A percentile compares a stretch with the other conserved stretches of the same genome.
Conservation (phyloP, 139 green algal species). For the Astrephomene gubernaculifera region DNA sequence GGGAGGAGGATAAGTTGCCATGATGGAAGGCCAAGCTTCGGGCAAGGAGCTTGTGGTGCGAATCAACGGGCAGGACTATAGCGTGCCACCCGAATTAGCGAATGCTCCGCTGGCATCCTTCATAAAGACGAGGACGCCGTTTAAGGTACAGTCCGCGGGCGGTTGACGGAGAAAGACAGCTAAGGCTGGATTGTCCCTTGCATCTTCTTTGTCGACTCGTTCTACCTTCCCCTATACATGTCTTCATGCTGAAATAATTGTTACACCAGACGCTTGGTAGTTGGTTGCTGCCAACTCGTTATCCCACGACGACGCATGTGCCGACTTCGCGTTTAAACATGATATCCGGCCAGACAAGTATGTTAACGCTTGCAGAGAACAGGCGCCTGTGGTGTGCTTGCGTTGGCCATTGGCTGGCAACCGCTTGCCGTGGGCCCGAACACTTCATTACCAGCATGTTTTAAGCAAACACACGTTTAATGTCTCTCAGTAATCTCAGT, state of each 20-base stretch:
- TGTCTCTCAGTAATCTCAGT: not conserved
- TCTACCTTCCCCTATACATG: not conserved
- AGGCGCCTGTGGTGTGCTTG: not conserved
- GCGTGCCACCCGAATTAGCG: not conserved
- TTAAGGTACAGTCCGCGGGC: not conserved
- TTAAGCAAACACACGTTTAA: not conserved
- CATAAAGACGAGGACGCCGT: not conserved
- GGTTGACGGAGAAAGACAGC: not conserved
- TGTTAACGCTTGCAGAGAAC: not conserved
- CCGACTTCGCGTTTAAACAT: not conserved
- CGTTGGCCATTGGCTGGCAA: not conserved
- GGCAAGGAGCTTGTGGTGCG: not conserved
- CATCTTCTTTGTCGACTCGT: not conserved
- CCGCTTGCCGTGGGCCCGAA: not conserved
- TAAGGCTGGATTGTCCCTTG: not conserved
- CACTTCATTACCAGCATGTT: not conserved
- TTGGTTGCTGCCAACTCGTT: not conserved
- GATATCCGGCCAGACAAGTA: not conserved
- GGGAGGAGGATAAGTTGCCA: no score
- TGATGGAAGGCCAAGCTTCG: not conserved
- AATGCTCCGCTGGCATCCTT: slow-evolving; percentile 2
- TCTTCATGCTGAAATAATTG: not conserved
- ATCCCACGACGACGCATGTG: not conserved
- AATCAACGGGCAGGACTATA: not conserved
- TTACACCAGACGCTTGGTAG: not conserved